phyloP scores from a whole-genome alignment of 257 asterid genomes.

The Paulownia fortunei region DNA sequence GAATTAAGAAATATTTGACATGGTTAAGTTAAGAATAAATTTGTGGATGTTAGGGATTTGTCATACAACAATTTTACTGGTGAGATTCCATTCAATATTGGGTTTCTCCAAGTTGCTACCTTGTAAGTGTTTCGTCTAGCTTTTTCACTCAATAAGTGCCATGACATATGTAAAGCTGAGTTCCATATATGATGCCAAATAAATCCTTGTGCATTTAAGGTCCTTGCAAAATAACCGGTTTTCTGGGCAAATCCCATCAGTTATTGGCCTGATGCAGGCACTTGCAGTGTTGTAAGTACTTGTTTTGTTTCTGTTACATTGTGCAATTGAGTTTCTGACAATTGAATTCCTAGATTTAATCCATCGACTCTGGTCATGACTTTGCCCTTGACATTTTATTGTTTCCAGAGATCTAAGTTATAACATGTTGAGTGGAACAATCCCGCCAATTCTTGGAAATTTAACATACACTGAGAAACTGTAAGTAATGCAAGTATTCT shows the following conservation, averaged over 20 bases:
- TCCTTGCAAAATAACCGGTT: slow-evolving; percentile 70
- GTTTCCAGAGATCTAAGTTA: slow-evolving; percentile 80
- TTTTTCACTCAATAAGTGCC: not conserved
- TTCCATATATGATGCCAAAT: not conserved
- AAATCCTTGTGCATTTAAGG: slow-evolving; percentile 21
- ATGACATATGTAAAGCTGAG: not conserved
- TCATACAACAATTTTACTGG: slow-evolving; percentile 83
- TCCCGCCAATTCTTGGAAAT: slow-evolving; percentile 94
- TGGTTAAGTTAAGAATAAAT: not conserved
- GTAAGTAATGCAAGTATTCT: slow-evolving; percentile 47
- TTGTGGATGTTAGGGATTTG: slow-evolving; percentile 67
- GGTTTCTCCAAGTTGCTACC: slow-evolving; percentile 98
- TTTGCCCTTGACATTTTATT: not conserved
- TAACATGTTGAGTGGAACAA: slow-evolving; percentile 82
- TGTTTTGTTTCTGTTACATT: not conserved
- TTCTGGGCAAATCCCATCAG: slow-evolving; percentile 85
- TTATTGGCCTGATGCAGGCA: slow-evolving; percentile 98
- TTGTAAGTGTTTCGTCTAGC: slow-evolving; percentile 57
- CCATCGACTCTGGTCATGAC: not conserved
- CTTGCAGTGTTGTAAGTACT: slow-evolving; percentile 91
- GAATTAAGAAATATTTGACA: not conserved
- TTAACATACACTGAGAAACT: slow-evolving; percentile 88
- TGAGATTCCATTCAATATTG: slow-evolving; percentile 92
- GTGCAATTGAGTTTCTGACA: not conserved
- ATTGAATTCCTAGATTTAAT: not conserved